Evolutionary conservation across 1,284 basidiomycete species (phyloP), one percentile per base, ranked within the genome.

Genomic region (Porogramme epimiltina): DNA sequence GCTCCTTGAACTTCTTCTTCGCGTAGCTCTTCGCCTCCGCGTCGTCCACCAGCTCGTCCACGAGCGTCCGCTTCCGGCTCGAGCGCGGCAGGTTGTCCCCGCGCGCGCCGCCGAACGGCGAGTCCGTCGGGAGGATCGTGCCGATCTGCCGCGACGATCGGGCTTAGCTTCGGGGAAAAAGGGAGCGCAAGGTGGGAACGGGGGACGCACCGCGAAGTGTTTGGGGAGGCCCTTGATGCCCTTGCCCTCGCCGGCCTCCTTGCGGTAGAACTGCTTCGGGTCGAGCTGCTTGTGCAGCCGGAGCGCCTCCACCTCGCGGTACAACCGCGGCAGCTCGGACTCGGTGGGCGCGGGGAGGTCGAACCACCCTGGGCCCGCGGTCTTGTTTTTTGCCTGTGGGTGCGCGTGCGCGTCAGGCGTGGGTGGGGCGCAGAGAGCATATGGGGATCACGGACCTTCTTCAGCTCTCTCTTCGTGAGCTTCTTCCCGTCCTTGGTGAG

Each of bases 191-290:
- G 49, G 34, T 20, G 19, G 23, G 23, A n/a, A n/a, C n/a, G 25
- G 25, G 45, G 38, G 22, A 74, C 83, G 62, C 69, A 95, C 93
- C 23, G 92, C 91, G 71, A 97, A 96, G 62, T 88, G 86, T 70
- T 95, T 95, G 13, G 89, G 95, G 22, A 95, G 74, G 55, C 87
- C 86, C 72, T 89, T 93, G 71, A 89, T 87, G 38, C 90, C 92
- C 64, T 84, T 91, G 37, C 91, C 84, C 76, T 95, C 89, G 3
- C 88, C 87, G 49, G 87, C 83, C 45, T 92, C 90, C 64, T 87
- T 91, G 51, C 82, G 74, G 76, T 98, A 95, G 77, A 98, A 98
- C 28, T 95, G 80, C 71, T 98, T 99, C 6, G 96, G 95, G 66
- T 99, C 96, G 31, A 99, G 80, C 51, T 95, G 89, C 67, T 96